Percentiles rank a stretch among this genome's conserved stretches.
These are phyloP conservation scores for Prorocentrum cordatum DNA, from an alignment of 169 alveolate species.

Conservation along the genomic window DNA sequence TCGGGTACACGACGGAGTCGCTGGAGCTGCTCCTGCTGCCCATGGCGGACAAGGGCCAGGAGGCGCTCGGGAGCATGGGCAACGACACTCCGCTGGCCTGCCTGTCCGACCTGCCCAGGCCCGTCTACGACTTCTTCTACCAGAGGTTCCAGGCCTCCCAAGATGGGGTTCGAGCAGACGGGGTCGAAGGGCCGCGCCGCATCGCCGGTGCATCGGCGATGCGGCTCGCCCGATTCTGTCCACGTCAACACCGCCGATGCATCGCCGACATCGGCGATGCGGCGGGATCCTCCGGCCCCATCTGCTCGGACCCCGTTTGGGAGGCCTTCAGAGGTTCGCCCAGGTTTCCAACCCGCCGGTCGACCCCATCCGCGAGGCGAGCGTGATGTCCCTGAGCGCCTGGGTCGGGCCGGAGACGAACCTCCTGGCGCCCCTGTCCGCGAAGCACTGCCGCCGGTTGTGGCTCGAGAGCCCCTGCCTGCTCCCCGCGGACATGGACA, in stretches of 20 bases:
- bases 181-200: no score
- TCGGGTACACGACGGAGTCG: constrained; percentile 68
- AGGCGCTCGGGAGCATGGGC: constrained; percentile 71
- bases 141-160: no score
- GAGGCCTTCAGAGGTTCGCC: no score
- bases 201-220: no score
- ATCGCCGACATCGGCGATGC: no score
- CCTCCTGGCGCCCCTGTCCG: constrained; percentile 3
- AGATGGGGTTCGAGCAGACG: no score
- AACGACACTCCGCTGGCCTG: constrained; percentile 72
- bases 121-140: constrained; percentile 75
- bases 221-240: no score
- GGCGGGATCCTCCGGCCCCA: no score
- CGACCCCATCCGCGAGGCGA: constrained; percentile 78
- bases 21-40: constrained; percentile 70
- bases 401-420: constrained; percentile 71
- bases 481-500: neutral
- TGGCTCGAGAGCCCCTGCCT: constrained; percentile 58
- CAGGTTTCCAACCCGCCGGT: constrained; percentile 80
- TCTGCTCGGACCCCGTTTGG: no score
- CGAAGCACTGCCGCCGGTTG: constrained; percentile 34
- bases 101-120: constrained; percentile 57
- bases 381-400: constrained; percentile 76
- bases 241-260: no score
- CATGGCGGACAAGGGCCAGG: constrained; percentile 53